Evolutionary conservation across 345 rosid genomes (phyloP), one percentile per base, ranked within the genome.

Genomic region (Murraya koenigii): DNA sequence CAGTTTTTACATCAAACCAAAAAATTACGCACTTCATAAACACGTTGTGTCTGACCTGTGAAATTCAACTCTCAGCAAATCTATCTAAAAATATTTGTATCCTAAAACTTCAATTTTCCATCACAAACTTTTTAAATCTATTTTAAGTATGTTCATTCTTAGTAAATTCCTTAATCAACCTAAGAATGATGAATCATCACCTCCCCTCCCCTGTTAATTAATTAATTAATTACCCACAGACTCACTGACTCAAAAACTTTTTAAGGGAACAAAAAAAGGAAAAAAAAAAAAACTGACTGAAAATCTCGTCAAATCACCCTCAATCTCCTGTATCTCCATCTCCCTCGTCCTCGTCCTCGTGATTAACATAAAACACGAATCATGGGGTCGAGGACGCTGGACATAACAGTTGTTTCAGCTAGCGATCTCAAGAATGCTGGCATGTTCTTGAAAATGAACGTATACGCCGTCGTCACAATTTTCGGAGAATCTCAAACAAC

Each of bases 311-410:
- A 63, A 63, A 44, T 13, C 49, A 13, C 11, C 49, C 49, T 13
- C 15, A 30, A 28, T 19, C 67, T 30, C 66, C 22, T 14, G 66
- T 5, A 28, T 28, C 36, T 67, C 28, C 25, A 20, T 20, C 49
- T 22, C n/a, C 15, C 1, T 14, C 14, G 32, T 2, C 66, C 28
- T 26, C 33, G 55, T 17, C 22, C 5, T 62, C 66, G 66, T 62
- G 36, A 62, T 62, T 8, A 62, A 17, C 15, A 61, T 26, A 30
- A 26, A 26, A 61, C 35, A 44, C 17, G 11, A 44, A n/a, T 3
- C n/a, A 90, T 88, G 98, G 93, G 88, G 88, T 78, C 79, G 71
- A 82, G 90, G 74, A 75, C 88, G 6, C 80, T 90, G 52, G 91
- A 90, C 66, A 69, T 94, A 69, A 90, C 86, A 23, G 56, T 88